Evolutionary conservation across 805 yeast species (phyloP), one percentile per base, ranked within the genome.

Genomic region (Candida silvicultrix): DNA sequence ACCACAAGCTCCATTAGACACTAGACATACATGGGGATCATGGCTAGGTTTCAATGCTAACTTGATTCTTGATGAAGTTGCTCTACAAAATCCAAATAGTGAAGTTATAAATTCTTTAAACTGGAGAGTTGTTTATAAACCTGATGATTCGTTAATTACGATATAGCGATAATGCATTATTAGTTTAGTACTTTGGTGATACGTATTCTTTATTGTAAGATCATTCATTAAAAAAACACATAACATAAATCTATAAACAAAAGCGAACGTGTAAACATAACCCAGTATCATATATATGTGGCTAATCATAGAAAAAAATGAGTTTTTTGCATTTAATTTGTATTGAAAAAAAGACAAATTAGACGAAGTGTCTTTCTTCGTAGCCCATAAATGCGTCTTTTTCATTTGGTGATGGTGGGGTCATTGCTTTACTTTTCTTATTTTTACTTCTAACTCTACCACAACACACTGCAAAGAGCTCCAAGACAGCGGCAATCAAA

Each of bases 21-120:
- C 59, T n/a, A 71, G 85, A 58, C 71, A 80, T 2, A 45, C 77
- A 2, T 84, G 85, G 84, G 81, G 92, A 8, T 69, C 83, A 6
- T 80, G 85, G 79, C 80, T 77, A 58, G 94, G 92, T 3, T 80
- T 81, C 39, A 75, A 76, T 45, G 54, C 83, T 34, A 78, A 73
- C 50, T 53, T 84, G 53, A 77, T 83, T 15, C 73, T 78, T 10
- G 89, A 84, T 61, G 84, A 79, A 46, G 54, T 64, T 15, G 59
- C 75, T 14, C 58, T 65, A 42, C 58, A 55, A 34, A 63, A 63
- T 42, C 64, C 63, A 23, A 59, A 60, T 53, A 49, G 67, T 57
- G 84, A 80, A 50, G 62, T 73, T 38, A 78, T 86, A 38, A 73
- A 74, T 52, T 75, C 82, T 16, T 71, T 83, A 51, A 78, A 84